These are phyloP conservation scores for Nicotiana attenuata DNA, from an alignment of 257 asterid species.

Conservation along the genomic window DNA sequence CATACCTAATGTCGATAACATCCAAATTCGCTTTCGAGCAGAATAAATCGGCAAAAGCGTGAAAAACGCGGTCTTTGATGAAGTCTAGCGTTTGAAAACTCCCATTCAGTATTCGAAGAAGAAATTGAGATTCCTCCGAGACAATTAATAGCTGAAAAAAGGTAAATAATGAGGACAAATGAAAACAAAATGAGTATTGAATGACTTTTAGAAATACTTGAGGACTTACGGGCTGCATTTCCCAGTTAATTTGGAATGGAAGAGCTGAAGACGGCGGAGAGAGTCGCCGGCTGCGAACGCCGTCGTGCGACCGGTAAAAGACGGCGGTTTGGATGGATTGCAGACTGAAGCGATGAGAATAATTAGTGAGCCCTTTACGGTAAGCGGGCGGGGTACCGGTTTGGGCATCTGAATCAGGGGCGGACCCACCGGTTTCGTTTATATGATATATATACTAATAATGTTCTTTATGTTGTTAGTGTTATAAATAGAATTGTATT, in stretches of 20 bases:
- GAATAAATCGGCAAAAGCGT: conserved; percentile 31
- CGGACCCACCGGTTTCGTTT: no score
- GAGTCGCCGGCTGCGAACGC: background rate
- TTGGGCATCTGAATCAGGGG: background rate
- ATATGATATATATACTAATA: no score
- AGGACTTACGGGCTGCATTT: background rate
- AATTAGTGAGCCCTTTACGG: background rate
- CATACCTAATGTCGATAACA: conserved; percentile 23
- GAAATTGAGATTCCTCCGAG: conserved; percentile 49
- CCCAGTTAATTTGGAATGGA: background rate
- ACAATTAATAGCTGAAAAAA: conserved; percentile 39
- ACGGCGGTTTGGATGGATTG: background rate
- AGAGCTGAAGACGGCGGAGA: background rate
- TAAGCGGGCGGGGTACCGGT: background rate
- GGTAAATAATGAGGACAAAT: background rate
- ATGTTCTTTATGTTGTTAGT: no score
- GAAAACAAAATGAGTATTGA: background rate
- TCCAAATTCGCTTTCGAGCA: conserved; percentile 24
- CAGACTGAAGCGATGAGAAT: background rate
- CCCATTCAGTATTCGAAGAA: conserved; percentile 48
- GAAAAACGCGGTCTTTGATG: conserved; percentile 42
- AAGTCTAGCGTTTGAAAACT: conserved; percentile 56
- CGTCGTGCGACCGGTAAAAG: background rate
- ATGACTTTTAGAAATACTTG: background rate
- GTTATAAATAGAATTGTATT: no score